These are phyloP conservation scores for Byssothecium circinans DNA, from an alignment of 2,329 filamentous ascomycete genomes.

Conservation along the genomic window DNA sequence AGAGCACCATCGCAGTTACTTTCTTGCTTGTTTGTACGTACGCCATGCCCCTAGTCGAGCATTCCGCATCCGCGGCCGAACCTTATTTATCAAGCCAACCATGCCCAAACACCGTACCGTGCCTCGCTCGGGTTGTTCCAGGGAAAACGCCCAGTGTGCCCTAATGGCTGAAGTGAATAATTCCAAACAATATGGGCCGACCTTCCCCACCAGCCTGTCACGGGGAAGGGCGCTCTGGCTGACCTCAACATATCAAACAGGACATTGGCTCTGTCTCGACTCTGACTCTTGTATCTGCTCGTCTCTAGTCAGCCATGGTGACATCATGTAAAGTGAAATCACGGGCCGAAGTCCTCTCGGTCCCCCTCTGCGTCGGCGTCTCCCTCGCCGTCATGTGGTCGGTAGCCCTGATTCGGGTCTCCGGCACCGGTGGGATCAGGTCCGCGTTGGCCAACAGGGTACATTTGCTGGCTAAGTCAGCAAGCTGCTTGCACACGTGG, in stretches of 20 bases:
- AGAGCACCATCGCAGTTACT: neutral
- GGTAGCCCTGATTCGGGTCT: slow-evolving; percentile 42
- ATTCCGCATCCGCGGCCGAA: slow-evolving; percentile 39
- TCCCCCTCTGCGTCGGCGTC: slow-evolving; percentile 46
- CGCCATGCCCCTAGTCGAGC: slow-evolving; percentile 21
- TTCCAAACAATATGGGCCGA: too few relatives aligned
- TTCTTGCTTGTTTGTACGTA: slow-evolving; percentile 25
- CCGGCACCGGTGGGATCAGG: slow-evolving; percentile 40
- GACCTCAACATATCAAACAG: too few relatives aligned
- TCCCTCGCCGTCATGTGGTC: slow-evolving; percentile 38
- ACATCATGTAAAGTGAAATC: too few relatives aligned
- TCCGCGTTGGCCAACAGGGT: slow-evolving; percentile 42
- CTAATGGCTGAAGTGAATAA: slow-evolving; percentile 3
- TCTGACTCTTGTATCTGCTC: too few relatives aligned
- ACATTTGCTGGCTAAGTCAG: slow-evolving; percentile 34
- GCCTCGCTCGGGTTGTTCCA: slow-evolving; percentile 5
- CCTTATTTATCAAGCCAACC: slow-evolving; percentile 18
- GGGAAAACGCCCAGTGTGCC: slow-evolving; percentile 9
- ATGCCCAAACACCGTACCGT: slow-evolving; percentile 24
- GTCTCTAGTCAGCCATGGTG: too few relatives aligned
- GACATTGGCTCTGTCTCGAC: too few relatives aligned
- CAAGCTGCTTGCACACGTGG: neutral
- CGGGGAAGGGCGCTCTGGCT: too few relatives aligned
- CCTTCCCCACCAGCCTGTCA: too few relatives aligned
- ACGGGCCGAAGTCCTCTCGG: slow-evolving; percentile 40